Percentiles rank a stretch among this genome's conserved stretches.
These are phyloP conservation scores for Sarocladiaceae sp. DNA, from an alignment of 2,329 filamentous ascomycete genomes.

Conservation along the genomic window DNA sequence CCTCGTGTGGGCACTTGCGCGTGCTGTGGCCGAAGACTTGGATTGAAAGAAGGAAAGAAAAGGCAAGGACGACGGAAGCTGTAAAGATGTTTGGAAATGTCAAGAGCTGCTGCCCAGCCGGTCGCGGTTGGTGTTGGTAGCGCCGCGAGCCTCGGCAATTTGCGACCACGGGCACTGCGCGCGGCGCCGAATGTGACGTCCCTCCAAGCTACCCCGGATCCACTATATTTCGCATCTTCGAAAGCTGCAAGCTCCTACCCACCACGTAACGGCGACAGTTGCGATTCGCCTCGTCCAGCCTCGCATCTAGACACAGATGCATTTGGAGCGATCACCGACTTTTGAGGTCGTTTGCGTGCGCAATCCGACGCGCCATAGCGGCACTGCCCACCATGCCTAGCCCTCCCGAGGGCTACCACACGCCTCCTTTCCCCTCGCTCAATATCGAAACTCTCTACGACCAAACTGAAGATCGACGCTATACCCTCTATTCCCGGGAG, in stretches of 20 bases:
- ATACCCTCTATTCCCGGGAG: slow-evolving; percentile 65
- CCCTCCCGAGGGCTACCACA: slow-evolving; percentile 52
- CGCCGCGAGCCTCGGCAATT: slow-evolving; percentile 4
- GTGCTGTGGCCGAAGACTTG: too few species aligned
- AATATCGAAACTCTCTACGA: slow-evolving; percentile 62
- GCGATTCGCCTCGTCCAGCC: too few species aligned
- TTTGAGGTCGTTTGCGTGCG: too few species aligned
- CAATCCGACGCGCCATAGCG: too few species aligned
- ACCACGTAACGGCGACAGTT: too few species aligned
- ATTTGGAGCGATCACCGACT: too few species aligned
- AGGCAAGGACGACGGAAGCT: neutral
- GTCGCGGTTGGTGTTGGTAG: neutral
- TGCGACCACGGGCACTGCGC: neutral
- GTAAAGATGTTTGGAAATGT: neutral
- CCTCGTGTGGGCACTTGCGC: neutral
- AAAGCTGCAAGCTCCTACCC: too few species aligned
- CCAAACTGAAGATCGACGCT: slow-evolving; percentile 34
- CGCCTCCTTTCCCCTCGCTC: slow-evolving; percentile 75
- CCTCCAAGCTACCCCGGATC: slow-evolving; percentile 3
- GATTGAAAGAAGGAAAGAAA: too few species aligned
- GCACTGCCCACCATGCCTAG: slow-evolving; percentile 13
- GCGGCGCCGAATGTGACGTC: neutral
- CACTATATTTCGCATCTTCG: neutral
- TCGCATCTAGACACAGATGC: too few species aligned
- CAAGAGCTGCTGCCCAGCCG: neutral